Evolutionary conservation across 2,329 filamentous ascomycete species (phyloP).

Genomic region (Botrytis tulipae): DNA sequence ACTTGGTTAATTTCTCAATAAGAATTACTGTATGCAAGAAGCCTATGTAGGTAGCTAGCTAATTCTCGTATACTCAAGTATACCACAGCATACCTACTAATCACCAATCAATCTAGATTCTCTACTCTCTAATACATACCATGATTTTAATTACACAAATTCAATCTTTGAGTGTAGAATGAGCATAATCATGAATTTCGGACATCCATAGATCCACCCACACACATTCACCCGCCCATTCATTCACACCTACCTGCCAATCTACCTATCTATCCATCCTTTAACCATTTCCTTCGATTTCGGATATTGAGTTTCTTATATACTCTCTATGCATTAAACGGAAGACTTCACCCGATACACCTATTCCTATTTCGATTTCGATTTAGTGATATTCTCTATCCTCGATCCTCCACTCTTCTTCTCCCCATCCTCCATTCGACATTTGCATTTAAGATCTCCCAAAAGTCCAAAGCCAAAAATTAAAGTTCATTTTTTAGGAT

Average conservation of each 20-base stretch:
- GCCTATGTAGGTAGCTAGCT: not conserved
- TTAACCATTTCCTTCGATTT: not conserved
- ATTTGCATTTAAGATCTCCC: not conserved
- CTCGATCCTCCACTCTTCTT: not conserved
- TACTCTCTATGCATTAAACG: not conserved
- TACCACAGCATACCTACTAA: not conserved
- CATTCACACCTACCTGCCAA: not conserved
- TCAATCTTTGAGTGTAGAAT: not conserved
- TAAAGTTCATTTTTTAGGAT: not conserved
- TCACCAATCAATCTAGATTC: not conserved
- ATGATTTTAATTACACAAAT: not conserved
- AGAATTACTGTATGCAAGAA: not conserved
- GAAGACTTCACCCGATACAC: not conserved
- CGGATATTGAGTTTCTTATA: not conserved
- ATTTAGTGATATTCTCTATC: not conserved
- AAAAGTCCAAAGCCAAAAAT: not conserved
- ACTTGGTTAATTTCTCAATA: not conserved
- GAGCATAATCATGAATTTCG: not conserved
- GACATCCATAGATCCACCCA: not conserved
- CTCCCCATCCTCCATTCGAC: not conserved
- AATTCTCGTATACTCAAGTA: not conserved
- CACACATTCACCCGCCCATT: not conserved
- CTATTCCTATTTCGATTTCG: not conserved
- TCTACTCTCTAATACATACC: not conserved
- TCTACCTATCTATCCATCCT: not conserved